Evolutionary conservation across 2,329 filamentous ascomycete genomes (phyloP), one percentile per base, ranked within the genome.

Genomic region (Cercospora sesami): DNA sequence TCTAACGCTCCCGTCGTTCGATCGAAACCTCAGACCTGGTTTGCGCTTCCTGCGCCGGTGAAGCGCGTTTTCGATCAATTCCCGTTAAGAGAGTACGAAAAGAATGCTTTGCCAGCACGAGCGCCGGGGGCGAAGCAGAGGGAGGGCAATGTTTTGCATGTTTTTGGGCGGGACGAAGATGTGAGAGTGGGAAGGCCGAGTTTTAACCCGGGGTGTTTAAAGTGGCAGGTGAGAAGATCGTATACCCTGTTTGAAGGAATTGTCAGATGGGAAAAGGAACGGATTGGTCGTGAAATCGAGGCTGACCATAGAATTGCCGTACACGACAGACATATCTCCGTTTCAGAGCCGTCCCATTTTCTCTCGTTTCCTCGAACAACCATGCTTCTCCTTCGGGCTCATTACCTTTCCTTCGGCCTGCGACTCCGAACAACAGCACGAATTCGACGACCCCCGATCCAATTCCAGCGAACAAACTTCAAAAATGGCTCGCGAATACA

Each of bases 191-290:
- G 88, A 4, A 81, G 83, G 31, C 91, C 93, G 28, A 96, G 92
- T 72, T 96, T 91, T 81, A 98, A 98, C 78, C 95, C 95, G 10
- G 88, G 89, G 67, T 99, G 95, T 83, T 84, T 98, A 76, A 97
- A 94, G 83, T 98, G 93, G 93, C 95, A 98, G 91, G 93, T 94
- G 75, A 73, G 87, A 16, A n/a, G 31, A 39, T n/a, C 33, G 33
- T 5, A 36, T 16, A 16, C 6, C 33, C 5, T 36, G 12, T 36
- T 5, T 36, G 33, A 36, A 36, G 33, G 10, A 2, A 5, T 16
- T 12, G 5, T 4, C 5, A 7, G 5, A 16, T 39, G 6, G 33
- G 2, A 39, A 1, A 7, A 3, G 14, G 33, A 39, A 3, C 5
- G 33, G 33, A n/a, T n/a, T 16, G 33, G 33, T n/a, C 5, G 14